Conservation (phyloP, 495 filamentous ascomycete genomes). For the Podospora sp. region DNA sequence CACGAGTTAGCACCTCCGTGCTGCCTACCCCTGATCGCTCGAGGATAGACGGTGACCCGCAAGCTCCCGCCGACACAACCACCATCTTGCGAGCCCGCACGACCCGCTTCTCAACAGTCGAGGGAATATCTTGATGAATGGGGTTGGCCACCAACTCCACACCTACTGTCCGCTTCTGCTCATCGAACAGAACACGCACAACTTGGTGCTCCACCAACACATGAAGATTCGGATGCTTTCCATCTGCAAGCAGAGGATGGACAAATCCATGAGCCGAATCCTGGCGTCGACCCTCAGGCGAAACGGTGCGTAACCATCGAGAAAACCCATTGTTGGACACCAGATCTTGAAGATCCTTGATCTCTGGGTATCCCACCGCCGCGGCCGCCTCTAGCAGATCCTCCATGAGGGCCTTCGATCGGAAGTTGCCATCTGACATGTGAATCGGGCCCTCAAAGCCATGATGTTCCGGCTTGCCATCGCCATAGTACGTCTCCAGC, state of each 20-base stretch:
- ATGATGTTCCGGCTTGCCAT: constrained; percentile 37
- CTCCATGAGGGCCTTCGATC: constrained; percentile 34
- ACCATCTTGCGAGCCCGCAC: constrained; percentile 53
- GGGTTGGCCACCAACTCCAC: constrained; percentile 50
- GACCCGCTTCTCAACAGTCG: not conserved
- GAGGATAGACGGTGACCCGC: constrained; percentile 58
- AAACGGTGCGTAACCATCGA: constrained; percentile 36
- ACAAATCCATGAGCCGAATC: constrained; percentile 51
- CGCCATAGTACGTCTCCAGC: constrained; percentile 54
- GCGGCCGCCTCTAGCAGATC: constrained; percentile 48
- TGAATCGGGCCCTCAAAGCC: constrained; percentile 54
- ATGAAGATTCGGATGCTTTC: constrained; percentile 54
- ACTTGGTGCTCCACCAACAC: constrained; percentile 56
- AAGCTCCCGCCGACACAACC: constrained; percentile 59
- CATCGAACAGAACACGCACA: constrained; percentile 54
- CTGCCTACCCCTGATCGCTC: constrained; percentile 65
- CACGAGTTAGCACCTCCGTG: constrained; percentile 36
- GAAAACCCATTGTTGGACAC: constrained; percentile 41
- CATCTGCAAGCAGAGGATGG: constrained; percentile 49
- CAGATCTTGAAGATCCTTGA: constrained; percentile 49
- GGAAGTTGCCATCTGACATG: constrained; percentile 47
- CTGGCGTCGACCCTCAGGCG: constrained; percentile 50
- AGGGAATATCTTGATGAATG: not conserved
- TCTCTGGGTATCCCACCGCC: constrained; percentile 46
- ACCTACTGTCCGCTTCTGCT: constrained; percentile 44